Base-by-base conservation (phyloP, 2,329 filamentous ascomycete species). In the Aspergillus amoenus region DNA sequence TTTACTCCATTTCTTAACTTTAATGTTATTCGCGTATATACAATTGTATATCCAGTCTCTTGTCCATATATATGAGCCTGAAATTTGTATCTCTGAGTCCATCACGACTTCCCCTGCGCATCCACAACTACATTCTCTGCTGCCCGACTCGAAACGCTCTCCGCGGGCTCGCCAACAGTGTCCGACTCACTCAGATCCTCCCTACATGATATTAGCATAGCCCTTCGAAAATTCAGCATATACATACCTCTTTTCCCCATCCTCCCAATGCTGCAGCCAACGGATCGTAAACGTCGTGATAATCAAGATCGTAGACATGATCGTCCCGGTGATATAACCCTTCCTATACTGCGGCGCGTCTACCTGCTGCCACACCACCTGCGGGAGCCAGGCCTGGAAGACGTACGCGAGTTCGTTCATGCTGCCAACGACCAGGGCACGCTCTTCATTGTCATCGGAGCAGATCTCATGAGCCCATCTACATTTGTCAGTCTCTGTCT, bases 401-500 rank as follows among this genome's bases (percentile, higher is more conserved):
- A 88, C 85, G 58, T 89, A 88, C 0, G 86, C 86, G 75, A 89
- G 81, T 66, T 87, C 82, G 58, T 89, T 90, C 84, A 89, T 89
- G 15, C 78, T 74, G 0, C 79, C 87, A 0, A 87, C 81, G 0
- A 89, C 85, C 4, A 90, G 74, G 0, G 87, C 86, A 9, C 86
- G 76, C 72, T 89, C 87, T 69, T 90, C 86, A 54, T 86, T 83
- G 46, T 87, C 79, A 3, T 73, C 72, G 3, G 78, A 74, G 57
- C 81, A 84, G 18, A 84, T 82, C 59, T 84, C 82, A 52, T 83
- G 79, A 0, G 79, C 77, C 81, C 81, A 83, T 8, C 74, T 78
- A 21, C 3, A 8, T 17, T 32, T 15, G 3, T 37, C 15, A 39
- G 27, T 15, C 9, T 21, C 18, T n/a, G 1, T 21, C 21, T n/a